Base-by-base conservation (phyloP, 192 early-diverging fungal species). In the Coemansia sp. region DNA sequence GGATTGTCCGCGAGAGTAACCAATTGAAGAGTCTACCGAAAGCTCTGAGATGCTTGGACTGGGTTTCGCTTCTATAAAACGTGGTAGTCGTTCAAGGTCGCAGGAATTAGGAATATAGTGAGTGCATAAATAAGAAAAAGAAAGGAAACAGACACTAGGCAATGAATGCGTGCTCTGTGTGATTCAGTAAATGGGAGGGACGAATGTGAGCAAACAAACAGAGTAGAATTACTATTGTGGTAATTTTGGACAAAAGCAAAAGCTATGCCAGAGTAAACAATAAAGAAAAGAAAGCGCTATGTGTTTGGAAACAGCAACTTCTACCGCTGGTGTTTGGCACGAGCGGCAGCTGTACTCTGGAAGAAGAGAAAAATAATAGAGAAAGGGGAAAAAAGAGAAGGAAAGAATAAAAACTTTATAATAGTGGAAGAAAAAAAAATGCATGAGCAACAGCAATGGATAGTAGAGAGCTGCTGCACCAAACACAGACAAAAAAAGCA, bases 1-100 rank as follows among this genome's bases (percentile, higher is more conserved):
- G 59, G 62, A 58, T 61, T 45, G 67, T 10, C 71, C 71, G 62
- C 66, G 68, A 43, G 73, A 58, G 64, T 71, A 54, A 19, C 66
- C 80, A 64, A 82, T 77, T 66, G 80, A 82, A 39, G 80, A 82
- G 67, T 82, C 80, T 39, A 82, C 70, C 52, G 80, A 82, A 43
- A 82, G 69, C 52, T 77, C 74, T 51, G 80, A 82, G 68, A 73
- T 69, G 74, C 71, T 65, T 48, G 80, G 80, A 54, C 80, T 82
- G 12, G 62, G 65, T 21, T 42, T 48, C 42, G 65, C 51, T 49
- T 72, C 66, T 37, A 62, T 59, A 49, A 58, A 55, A 32, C 61
- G 61, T 60, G 57, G 21, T n/a, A 40, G 67, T 22, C 15, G 22
- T 41, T 41, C 19, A n/a, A 61, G 7, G 56, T 22, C 52, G 52